Percentiles rank a stretch among this genome's conserved stretches.
phyloP scores from a whole-genome alignment of 2,329 filamentous ascomycete species.

The Hypoxylon sp. region DNA sequence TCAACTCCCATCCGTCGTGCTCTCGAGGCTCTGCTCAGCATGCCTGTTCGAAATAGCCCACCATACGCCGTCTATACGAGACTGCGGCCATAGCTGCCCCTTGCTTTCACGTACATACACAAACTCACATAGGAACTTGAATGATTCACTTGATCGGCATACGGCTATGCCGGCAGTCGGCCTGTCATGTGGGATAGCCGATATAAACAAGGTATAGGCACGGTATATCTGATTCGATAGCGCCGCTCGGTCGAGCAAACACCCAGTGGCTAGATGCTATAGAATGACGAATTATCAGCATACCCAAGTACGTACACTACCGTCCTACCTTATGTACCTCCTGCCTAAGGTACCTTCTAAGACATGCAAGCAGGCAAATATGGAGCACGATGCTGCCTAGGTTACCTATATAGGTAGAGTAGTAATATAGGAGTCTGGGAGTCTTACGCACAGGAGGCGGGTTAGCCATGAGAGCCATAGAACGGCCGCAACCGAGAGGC shows the following conservation, averaged over 20 bases:
- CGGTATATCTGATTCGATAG: slow-evolving; percentile 19
- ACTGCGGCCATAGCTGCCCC: neutral
- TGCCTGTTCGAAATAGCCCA: too few species aligned
- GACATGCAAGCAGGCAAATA: neutral
- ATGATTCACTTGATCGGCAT: slow-evolving; percentile 26
- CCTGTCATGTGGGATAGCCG: slow-evolving; percentile 16
- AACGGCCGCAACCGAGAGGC: neutral
- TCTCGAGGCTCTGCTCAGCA: neutral
- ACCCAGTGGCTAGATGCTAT: slow-evolving; percentile 14
- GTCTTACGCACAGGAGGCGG: slow-evolving; percentile 19
- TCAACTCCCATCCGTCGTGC: too few species aligned
- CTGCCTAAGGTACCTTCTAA: neutral
- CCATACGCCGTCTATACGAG: neutral
- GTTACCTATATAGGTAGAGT: neutral
- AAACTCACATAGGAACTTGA: slow-evolving; percentile 16
- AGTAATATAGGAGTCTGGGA: neutral
- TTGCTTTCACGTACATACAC: neutral
- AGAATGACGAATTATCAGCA: neutral
- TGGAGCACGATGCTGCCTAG: neutral
- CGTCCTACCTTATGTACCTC: too few species aligned
- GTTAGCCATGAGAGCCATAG: slow-evolving; percentile 1
- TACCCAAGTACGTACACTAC: too few species aligned
- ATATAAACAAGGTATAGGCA: neutral
- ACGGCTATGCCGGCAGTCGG: slow-evolving; percentile 23
- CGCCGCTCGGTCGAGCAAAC: slow-evolving; percentile 16